Percentiles rank a stretch among this genome's conserved stretches.
These are phyloP conservation scores for Hemisphaericaspora nanyangensis DNA, from an alignment of 805 yeast genomes.

Conservation along the genomic window DNA sequence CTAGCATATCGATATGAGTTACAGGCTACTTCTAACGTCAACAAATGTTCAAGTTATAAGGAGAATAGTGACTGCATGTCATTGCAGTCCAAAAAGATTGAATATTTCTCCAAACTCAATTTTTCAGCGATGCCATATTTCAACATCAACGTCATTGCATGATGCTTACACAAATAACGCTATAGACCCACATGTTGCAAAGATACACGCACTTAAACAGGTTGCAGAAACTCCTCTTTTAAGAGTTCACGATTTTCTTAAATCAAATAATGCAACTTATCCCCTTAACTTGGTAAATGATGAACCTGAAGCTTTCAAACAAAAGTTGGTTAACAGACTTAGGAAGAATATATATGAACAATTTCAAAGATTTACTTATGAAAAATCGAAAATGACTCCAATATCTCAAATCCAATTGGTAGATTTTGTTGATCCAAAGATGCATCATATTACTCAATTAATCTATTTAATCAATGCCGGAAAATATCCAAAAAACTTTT, in stretches of 20 bases:
- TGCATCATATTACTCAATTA: slow-evolving; percentile 17
- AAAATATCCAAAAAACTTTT: slow-evolving; percentile 17
- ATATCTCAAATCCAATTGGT: slow-evolving; percentile 1
- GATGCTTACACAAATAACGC: neutral
- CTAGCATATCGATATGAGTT: no score
- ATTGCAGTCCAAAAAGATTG: no score
- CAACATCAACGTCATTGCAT: neutral
- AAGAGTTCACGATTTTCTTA: neutral
- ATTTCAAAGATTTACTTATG: neutral
- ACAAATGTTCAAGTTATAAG: no score
- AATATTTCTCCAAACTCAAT: neutral
- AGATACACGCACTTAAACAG: slow-evolving; percentile 4
- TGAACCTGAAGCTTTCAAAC: neutral
- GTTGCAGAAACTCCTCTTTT: slow-evolving; percentile 2
- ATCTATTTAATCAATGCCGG: slow-evolving; percentile 15
- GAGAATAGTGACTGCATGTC: no score
- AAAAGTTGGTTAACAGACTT: slow-evolving; percentile 1
- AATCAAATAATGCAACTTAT: neutral
- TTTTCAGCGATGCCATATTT: neutral
- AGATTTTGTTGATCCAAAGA: slow-evolving; percentile 27
- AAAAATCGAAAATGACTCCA: slow-evolving; percentile 3
- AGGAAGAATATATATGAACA: neutral
- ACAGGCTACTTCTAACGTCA: no score
- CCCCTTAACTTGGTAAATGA: slow-evolving; percentile 1
- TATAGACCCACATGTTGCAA: neutral